Conservation (phyloP, 352 stramenopile genomes). For the Blastocystis sp. region DNA sequence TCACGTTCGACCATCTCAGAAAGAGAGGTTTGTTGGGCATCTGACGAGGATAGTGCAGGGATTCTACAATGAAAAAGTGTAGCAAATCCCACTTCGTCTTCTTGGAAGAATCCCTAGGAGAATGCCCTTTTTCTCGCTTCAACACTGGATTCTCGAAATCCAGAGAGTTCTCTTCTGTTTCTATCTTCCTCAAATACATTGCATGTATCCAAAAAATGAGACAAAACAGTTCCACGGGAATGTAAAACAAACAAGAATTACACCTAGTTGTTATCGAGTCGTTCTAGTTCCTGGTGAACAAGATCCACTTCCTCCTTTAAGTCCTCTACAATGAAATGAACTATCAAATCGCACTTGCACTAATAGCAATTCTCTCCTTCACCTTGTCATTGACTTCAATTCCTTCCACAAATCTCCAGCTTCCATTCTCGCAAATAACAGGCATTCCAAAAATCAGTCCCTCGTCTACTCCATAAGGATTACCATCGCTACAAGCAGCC, state of each 20-base stretch:
- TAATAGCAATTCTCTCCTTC: not conserved
- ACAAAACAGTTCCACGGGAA: not conserved
- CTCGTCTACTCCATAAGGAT: slow-evolving; percentile 76
- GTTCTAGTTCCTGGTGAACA: not conserved
- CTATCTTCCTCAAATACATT: not conserved
- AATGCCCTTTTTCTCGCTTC: not conserved
- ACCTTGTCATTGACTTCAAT: slow-evolving; percentile 70
- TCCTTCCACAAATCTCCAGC: slow-evolving; percentile 73
- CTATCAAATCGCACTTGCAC: not conserved
- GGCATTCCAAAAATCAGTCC: slow-evolving; percentile 85
- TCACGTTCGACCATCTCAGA: not conserved
- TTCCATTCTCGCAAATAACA: slow-evolving; percentile 73
- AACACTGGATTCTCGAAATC: not conserved
- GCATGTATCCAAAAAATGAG: not conserved
- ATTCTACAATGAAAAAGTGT: not conserved
- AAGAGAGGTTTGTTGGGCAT: not conserved
- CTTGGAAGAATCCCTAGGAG: not conserved
- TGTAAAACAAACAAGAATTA: slow-evolving; percentile 29
- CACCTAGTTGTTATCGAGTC: not conserved
- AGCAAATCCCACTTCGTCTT: not conserved
- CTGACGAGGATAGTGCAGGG: not conserved
- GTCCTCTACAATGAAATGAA: slow-evolving; percentile 3
- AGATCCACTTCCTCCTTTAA: slow-evolving; percentile 9
- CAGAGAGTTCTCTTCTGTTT: not conserved
- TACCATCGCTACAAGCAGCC: slow-evolving; percentile 78